Percentiles rank a stretch among this genome's conserved stretches.
phyloP scores from a whole-genome alignment of 495 filamentous ascomycete genomes.

The Terfezia boudieri region DNA sequence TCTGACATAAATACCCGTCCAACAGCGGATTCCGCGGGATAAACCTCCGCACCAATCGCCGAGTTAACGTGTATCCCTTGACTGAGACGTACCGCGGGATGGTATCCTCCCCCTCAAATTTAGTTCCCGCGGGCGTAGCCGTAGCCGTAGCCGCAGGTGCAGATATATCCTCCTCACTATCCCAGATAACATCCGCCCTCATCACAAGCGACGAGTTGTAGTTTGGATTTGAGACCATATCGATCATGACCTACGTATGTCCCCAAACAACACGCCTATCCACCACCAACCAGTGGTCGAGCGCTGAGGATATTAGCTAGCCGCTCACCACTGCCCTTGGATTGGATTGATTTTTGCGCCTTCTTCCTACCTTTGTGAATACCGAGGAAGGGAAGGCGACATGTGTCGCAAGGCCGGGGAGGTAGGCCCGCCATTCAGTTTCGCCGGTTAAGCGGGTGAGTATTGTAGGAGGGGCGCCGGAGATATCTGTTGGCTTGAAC shows the following conservation, averaged over 20 bases:
- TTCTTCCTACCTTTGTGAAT: background rate
- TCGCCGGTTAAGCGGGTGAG: background rate
- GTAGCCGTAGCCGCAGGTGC: background rate
- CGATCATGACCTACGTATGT: constrained; percentile 31
- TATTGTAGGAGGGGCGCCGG: background rate
- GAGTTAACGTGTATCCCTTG: constrained; percentile 30
- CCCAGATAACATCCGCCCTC: constrained; percentile 60
- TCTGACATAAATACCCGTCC: constrained; percentile 54
- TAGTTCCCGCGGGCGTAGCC: constrained; percentile 1
- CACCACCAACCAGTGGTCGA: background rate
- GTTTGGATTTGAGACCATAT: constrained; percentile 66
- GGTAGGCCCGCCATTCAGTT: background rate
- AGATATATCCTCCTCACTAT: constrained; percentile 22
- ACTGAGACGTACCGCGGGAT: constrained; percentile 25
- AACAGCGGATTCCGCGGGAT: constrained; percentile 60
- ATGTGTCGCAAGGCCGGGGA: background rate
- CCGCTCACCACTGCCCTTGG: too few relatives aligned
- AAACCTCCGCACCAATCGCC: constrained; percentile 46
- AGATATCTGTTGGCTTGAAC: background rate
- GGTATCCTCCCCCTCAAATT: constrained; percentile 6
- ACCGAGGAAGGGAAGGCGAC: too few relatives aligned
- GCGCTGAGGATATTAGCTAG: background rate
- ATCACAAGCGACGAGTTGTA: constrained; percentile 65
- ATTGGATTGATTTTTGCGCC: background rate
- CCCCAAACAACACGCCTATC: background rate